Evolutionary conservation across 805 yeast species (phyloP), one percentile per base, ranked within the genome.

Genomic region (Helenozyma rhizophorensis): DNA sequence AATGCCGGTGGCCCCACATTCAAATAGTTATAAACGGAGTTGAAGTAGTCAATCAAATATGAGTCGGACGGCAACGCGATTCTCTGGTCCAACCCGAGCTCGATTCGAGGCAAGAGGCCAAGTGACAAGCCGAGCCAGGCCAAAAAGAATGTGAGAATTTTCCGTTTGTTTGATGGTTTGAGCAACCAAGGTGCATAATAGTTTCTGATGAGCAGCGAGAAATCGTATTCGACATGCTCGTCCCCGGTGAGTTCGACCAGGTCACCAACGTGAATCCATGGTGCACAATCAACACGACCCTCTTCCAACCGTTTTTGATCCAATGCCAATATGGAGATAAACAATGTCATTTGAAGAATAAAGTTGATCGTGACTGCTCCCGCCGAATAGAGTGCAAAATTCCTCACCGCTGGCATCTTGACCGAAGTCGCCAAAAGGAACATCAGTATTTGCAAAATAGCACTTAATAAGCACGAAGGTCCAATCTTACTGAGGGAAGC

Each of bases 321-420:
- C 4, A 84, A 50, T 0, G 86, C 53, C 36, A 90, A 57, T 1
- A 87, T 68, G 0, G 95, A 72, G 3, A 87, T 72, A 55, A 90
- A 89, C 21, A 82, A 76, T 0, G 97, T 86, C 55, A 88, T 58
- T 52, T 90, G 97, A 19, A 90, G 63, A 0, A 77, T 26, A 1
- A 90, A 79, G 53, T 90, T 89, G 47, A 85, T 62, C 5, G 83
- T 50, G 3, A 90, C 80, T 0, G 97, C 90, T 12, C 87, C 83
- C 0, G 96, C 89, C 6, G 95, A 85, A 51, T 86, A 93, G 10
- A 83, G 58, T 0, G 98, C 97, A 67, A 90, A 90, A 56, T 89
- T 93, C 42, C 82, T 72, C 13, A 90, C 97, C 0, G 97, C 97
- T 1, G 97, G 97, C 97, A 93, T 93, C 9, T 80, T 72, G 6